Conservation (phyloP, 1,284 basidiomycete species). For the Pascua guehoae region DNA sequence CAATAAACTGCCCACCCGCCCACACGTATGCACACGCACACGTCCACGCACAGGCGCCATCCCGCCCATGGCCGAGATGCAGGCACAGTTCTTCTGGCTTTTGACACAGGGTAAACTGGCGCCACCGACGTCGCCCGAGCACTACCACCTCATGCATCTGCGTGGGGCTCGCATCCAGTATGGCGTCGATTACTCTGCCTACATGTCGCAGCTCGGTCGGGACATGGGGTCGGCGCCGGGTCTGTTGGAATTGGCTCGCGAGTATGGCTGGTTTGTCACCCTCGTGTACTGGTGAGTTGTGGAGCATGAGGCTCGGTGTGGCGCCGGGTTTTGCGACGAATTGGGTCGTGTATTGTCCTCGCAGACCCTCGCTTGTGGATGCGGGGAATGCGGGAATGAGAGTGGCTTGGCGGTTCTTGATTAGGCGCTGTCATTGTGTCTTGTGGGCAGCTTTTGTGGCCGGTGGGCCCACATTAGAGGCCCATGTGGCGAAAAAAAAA, state of each 20-base stretch:
- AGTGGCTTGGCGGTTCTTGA: too few species aligned
- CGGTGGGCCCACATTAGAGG: too few species aligned
- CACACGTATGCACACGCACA: too few species aligned
- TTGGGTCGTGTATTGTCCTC: too few species aligned
- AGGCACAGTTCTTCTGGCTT: slow-evolving; percentile 61
- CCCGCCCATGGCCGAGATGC: slow-evolving; percentile 65
- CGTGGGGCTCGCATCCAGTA: slow-evolving; percentile 60
- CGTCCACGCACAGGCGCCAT: slow-evolving; percentile 50
- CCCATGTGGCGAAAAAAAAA: too few species aligned
- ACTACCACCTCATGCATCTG: slow-evolving; percentile 60
- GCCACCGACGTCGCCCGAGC: slow-evolving; percentile 54
- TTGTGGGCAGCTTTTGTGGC: too few species aligned
- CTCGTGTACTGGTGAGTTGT: slow-evolving; percentile 54
- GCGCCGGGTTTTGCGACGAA: too few species aligned
- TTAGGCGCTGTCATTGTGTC: too few species aligned
- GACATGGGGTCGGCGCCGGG: slow-evolving; percentile 61
- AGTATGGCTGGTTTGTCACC: slow-evolving; percentile 58
- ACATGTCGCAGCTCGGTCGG: slow-evolving; percentile 60
- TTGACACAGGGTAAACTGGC: slow-evolving; percentile 54
- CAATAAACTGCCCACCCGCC: too few species aligned
- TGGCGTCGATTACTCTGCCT: slow-evolving; percentile 54
- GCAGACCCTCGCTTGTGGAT: too few species aligned
- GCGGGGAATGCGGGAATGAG: too few species aligned
- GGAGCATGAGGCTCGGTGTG: too few species aligned
- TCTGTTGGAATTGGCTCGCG: slow-evolving; percentile 54